A percentile compares a stretch with the other conserved stretches of the same genome.
Evolutionary conservation across 2,329 filamentous ascomycete species (phyloP).

Genomic region (Zarea fungicola): DNA sequence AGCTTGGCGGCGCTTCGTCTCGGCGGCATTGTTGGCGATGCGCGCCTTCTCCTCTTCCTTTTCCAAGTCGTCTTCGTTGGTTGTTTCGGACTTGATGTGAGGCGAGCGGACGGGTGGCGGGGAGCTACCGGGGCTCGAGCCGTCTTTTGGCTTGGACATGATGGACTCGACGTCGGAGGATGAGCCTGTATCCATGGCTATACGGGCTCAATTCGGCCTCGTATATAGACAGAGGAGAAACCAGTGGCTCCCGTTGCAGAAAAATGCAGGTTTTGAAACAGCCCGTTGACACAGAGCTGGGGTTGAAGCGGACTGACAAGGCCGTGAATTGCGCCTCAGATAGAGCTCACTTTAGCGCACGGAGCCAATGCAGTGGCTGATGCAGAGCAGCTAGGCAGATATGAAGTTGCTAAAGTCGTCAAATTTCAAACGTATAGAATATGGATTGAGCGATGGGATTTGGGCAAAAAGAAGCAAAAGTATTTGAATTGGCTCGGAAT

Average conservation of each 20-base stretch:
- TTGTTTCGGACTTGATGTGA: neutral
- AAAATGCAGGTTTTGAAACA: no score
- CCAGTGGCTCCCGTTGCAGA: neutral
- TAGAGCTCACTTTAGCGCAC: neutral
- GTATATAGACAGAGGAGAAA: neutral
- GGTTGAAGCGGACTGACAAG: neutral
- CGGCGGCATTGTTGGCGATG: constrained; percentile 39
- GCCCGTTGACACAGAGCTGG: no score
- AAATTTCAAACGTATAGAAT: no score
- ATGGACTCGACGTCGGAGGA: constrained; percentile 28
- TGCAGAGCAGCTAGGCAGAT: no score
- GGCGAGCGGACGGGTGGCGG: constrained; percentile 12
- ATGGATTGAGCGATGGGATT: no score
- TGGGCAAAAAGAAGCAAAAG: no score
- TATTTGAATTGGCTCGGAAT: no score
- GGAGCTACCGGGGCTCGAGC: constrained; percentile 14
- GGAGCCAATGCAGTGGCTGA: no score
- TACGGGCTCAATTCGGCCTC: neutral
- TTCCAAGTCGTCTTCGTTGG: constrained; percentile 23
- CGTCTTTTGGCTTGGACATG: constrained; percentile 13
- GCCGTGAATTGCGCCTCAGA: constrained; percentile 6
- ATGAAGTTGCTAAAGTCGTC: no score
- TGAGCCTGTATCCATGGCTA: constrained; percentile 25
- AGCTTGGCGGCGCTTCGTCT: constrained; percentile 40
- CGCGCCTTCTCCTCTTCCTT: constrained; percentile 33